Evolutionary conservation across 768 basidiomycete genomes (phyloP), one percentile per base, ranked within the genome.

Genomic region (Symmetrospora coprosmae): DNA sequence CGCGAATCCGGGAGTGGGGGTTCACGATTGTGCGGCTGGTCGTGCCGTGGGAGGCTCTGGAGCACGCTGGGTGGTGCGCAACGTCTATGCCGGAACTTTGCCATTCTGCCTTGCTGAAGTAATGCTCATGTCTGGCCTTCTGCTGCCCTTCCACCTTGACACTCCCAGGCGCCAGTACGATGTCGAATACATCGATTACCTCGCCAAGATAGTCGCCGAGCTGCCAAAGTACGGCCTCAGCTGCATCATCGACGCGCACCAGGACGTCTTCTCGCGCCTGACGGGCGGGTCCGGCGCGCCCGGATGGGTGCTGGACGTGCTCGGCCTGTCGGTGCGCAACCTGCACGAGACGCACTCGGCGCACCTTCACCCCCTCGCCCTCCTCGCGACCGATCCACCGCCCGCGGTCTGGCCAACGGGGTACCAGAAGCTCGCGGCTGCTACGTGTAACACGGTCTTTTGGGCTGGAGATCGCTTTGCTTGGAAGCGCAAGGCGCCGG

Each of bases 41-140:
- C 27, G 81, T 97, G 3, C 91, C 92, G 1, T 99, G 92, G 92
- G 92, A 99, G 71, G 88, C 92, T 0, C 78, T 97, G 16, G 92
- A 96, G 70, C 94, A 97, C 70, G 81, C 79, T 62, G 92, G 88
- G 2, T 58, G 55, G 55, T 58, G 37, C 23, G 55, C 31, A 17
- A 50, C 19, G 13, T n/a, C n/a, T n/a, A n/a, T n/a, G 66, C 86
- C 82, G 90, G 91, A 74, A 65, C 87, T 82, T 7, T 35, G 28
- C n/a, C n/a, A n/a, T n/a, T n/a, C n/a, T n/a, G n/a, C n/a, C n/a
- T n/a, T n/a, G n/a, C n/a, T n/a, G n/a, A n/a, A n/a, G n/a, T n/a
- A n/a, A n/a, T n/a, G 16, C 52, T 53, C 4, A 35, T 35, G 14
- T 25, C 13, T 25, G 7, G 30, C 60, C n/a, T 19, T 13, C 3